A percentile compares a stretch with the other conserved stretches of the same genome.
These are phyloP conservation scores for Corymbia calophylla DNA, from an alignment of 441 rosid genomes.

Conservation along the genomic window DNA sequence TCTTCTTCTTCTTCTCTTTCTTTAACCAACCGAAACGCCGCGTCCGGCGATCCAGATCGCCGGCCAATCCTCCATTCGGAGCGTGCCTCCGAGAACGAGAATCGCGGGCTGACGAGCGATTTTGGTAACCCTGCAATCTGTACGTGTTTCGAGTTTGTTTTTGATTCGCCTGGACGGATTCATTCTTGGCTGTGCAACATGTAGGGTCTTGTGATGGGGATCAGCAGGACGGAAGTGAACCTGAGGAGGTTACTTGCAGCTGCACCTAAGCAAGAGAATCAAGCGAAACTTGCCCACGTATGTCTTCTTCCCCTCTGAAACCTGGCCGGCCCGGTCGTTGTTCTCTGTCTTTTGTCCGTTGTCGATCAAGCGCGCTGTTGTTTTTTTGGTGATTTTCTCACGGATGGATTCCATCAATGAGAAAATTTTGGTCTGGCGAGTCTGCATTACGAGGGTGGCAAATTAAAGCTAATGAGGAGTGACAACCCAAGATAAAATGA, in stretches of 20 bases:
- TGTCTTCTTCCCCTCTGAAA: background rate
- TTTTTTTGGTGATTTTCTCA: background rate
- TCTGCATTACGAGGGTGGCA: background rate
- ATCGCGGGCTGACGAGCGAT: background rate
- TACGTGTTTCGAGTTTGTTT: background rate
- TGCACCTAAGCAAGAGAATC: conserved; percentile 68
- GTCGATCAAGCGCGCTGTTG: background rate
- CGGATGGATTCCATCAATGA: background rate
- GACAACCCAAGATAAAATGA: background rate
- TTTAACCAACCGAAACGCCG: background rate
- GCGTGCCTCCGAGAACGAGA: background rate
- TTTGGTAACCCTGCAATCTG: background rate
- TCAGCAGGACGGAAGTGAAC: conserved; percentile 73
- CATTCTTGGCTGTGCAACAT: background rate
- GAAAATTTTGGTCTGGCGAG: background rate
- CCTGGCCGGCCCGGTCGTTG: background rate
- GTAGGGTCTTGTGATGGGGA: conserved; percentile 36
- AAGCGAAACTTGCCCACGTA: conserved; percentile 72
- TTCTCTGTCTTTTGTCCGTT: background rate
- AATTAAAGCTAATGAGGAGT: background rate
- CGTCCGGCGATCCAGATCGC: background rate
- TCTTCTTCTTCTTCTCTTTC: background rate
- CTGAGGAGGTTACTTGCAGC: conserved; percentile 64
- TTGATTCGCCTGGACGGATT: background rate
- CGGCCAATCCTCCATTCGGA: background rate